These are phyloP conservation scores for Corylus avellana DNA, from an alignment of 306 rosid species.

Conservation along the genomic window DNA sequence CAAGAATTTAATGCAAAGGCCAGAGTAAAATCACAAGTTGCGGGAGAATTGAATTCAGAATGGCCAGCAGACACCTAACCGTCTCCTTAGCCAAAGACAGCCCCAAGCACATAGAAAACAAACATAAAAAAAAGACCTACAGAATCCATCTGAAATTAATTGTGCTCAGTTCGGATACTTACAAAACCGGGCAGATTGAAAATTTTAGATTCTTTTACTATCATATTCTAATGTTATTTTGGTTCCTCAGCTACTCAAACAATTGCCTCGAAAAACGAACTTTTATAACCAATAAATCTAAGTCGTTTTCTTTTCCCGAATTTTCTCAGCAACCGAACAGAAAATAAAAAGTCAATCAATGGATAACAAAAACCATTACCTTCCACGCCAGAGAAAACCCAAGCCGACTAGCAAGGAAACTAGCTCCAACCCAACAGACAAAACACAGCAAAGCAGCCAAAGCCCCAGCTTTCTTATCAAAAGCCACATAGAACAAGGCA, in stretches of 20 bases:
- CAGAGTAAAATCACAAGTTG: neutral
- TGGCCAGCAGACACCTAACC: neutral
- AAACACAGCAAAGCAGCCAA: conserved; percentile 65
- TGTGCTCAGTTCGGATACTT: neutral
- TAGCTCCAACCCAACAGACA: conserved; percentile 60
- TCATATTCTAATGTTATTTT: neutral
- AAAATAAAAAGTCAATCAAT: neutral
- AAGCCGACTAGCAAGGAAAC: conserved; percentile 50
- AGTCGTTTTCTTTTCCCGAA: neutral
- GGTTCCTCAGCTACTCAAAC: neutral
- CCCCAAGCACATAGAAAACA: neutral
- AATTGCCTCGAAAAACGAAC: neutral
- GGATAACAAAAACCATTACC: conserved; percentile 34
- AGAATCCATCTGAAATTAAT: conserved; percentile 3
- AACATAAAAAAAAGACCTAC: neutral
- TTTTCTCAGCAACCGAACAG: neutral
- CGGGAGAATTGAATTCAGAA: neutral
- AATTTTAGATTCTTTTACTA: neutral
- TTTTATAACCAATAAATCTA: neutral
- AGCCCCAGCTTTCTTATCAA: conserved; percentile 76
- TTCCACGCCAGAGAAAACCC: conserved; percentile 68
- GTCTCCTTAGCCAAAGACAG: neutral
- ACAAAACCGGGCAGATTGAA: neutral
- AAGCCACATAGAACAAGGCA: conserved; percentile 45
- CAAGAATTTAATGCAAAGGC: neutral